Conservation (phyloP, 2,329 filamentous ascomycete genomes). For the Beauveria australis region DNA sequence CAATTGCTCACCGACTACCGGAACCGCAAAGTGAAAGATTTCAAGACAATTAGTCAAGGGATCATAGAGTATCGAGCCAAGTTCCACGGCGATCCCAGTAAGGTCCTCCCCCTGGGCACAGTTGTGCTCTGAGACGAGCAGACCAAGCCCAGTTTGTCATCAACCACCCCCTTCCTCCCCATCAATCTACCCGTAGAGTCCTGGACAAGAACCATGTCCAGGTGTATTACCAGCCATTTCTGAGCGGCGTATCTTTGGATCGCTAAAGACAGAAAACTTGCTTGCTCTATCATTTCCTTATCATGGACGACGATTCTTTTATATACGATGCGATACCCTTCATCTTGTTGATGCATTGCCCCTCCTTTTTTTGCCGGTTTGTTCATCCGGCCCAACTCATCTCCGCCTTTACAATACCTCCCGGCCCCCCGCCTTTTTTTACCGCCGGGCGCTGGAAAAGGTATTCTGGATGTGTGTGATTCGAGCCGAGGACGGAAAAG, state of each 20-base stretch:
- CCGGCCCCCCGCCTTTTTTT: neutral
- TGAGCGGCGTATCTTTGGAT: neutral
- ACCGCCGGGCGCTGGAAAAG: neutral
- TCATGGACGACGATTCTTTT: neutral
- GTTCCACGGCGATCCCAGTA: constrained; percentile 56
- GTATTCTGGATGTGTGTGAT: neutral
- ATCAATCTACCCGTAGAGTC: neutral
- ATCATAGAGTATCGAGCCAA: constrained; percentile 59
- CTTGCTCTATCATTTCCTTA: neutral
- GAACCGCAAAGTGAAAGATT: constrained; percentile 53
- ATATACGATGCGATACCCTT: neutral
- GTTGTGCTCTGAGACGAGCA: constrained; percentile 27
- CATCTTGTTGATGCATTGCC: neutral
- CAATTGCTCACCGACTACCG: constrained; percentile 53
- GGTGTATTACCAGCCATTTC: neutral
- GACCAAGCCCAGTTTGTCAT: neutral
- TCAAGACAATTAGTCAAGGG: constrained; percentile 55
- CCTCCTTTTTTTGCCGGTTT: neutral
- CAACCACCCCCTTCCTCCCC: neutral
- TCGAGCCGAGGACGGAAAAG: neutral
- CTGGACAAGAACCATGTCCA: neutral
- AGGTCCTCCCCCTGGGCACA: constrained; percentile 50
- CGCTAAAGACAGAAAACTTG: neutral
- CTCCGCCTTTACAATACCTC: neutral
- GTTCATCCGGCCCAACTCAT: neutral